Conservation (phyloP, 164 flowering plant species). For the Macadamia tetraphylla region DNA sequence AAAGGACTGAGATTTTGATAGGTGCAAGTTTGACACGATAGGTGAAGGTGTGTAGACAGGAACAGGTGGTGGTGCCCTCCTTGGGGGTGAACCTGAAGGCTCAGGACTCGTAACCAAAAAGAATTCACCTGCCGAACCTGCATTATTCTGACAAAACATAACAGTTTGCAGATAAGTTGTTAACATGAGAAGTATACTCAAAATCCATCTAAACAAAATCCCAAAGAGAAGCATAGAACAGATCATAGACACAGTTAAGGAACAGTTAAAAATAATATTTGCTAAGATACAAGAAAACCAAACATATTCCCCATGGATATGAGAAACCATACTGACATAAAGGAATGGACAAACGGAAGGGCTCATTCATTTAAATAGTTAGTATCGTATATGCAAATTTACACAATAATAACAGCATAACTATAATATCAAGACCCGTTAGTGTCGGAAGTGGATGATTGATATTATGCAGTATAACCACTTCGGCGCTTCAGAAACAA, state of each 20-base stretch:
- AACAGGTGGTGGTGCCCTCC: constrained; percentile 72
- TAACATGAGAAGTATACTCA: neutral
- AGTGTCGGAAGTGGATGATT: too few species aligned
- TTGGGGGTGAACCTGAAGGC: constrained; percentile 84
- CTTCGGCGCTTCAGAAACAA: too few species aligned
- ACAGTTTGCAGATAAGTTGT: neutral
- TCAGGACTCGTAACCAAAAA: constrained; percentile 77
- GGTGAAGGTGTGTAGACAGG: constrained; percentile 47
- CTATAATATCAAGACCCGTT: too few species aligned
- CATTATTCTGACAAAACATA: constrained; percentile 44
- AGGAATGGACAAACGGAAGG: too few species aligned
- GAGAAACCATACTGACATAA: too few species aligned
- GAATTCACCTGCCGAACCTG: constrained; percentile 67
- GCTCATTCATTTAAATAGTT: too few species aligned
- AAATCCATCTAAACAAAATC: neutral
- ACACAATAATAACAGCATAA: too few species aligned
- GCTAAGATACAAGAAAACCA: neutral
- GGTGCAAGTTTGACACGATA: constrained; percentile 25
- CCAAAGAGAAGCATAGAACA: neutral
- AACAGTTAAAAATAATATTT: neutral
- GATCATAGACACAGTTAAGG: neutral
- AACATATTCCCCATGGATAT: too few species aligned
- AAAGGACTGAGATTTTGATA: constrained; percentile 59
- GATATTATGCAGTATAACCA: too few species aligned
- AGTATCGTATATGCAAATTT: too few species aligned